Base-by-base conservation (phyloP, 768 basidiomycete genomes). In the Russula brevipes region DNA sequence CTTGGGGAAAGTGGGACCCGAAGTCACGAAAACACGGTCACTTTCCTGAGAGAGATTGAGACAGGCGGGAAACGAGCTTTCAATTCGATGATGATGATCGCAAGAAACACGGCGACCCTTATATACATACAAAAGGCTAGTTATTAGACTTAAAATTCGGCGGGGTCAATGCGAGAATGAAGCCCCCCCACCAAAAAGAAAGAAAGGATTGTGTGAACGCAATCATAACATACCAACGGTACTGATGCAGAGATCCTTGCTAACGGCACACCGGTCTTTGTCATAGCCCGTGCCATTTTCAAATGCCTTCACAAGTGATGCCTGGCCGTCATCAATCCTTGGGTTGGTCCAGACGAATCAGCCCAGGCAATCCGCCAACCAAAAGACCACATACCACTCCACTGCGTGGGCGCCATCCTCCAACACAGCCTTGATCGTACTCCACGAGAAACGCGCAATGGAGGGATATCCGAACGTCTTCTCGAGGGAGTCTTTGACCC, bases 361-460 rank as follows among this genome's bases (percentile, higher is more conserved):
- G 30, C 54, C 24, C 24, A 45, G 19, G 33, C 12, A 38, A 33
- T 11, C 31, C 17, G 24, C 35, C 33, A 54, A 14, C 14, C 12
- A 2, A 36, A 14, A 17, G 19, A 39, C 38, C 33, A 41, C 70
- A 3, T 42, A 95, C 96, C 97, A 99, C 76, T 89, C 84, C 11
- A 91, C 85, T 2, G 78, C 69, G 72, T 92, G 87, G 0, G 83
- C 96, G 44, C 84, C 77, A 70, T 90, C 90, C 54, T 96, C 93
- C 16, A 99, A 76, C 3, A 86, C 73, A 2, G 91, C 82, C 71
- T 94, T 94, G 64, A 95, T 85, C 0, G 97, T 97, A 3, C 91
- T 86, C 97, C 97, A 99, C 1, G 91, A 94, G 76, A 98, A 98
- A 17, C 97, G 85, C 3, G 86, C 95, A 44, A 98, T 74, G 17